Percentiles rank a stretch among this genome's conserved stretches.
phyloP scores from a whole-genome alignment of 1,284 basidiomycete genomes.

The Peniophora sp. region DNA sequence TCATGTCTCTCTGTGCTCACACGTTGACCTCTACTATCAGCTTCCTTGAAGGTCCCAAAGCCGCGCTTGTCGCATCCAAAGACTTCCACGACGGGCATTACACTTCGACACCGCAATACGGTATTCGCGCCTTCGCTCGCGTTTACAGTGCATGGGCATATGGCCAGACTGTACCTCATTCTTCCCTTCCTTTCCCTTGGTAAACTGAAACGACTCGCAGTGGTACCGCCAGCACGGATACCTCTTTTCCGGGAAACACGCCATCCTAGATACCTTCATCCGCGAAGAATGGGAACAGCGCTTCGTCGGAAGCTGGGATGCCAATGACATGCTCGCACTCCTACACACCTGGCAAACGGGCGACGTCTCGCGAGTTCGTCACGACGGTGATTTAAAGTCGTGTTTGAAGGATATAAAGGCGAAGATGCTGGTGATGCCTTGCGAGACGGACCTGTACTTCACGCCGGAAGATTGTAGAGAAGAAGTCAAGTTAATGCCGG shows the following conservation, averaged over 20 bases:
- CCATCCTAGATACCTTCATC: constrained; percentile 39
- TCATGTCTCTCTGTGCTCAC: background rate
- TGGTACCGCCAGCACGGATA: constrained; percentile 50
- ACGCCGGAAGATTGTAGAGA: constrained; percentile 51
- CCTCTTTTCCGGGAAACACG: constrained; percentile 28
- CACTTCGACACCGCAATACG: constrained; percentile 35
- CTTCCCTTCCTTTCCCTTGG: background rate
- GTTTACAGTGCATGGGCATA: constrained; percentile 58
- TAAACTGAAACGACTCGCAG: constrained; percentile 11
- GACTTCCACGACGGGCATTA: constrained; percentile 53
- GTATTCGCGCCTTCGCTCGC: constrained; percentile 47
- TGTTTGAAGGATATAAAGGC: constrained; percentile 24
- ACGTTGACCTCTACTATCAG: constrained; percentile 23
- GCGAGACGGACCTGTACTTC: constrained; percentile 54
- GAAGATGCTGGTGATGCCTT: constrained; percentile 49
- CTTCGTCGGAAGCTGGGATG: constrained; percentile 27
- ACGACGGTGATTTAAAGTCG: constrained; percentile 14
- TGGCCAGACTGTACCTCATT: constrained; percentile 35
- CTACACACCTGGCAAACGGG: constrained; percentile 31
- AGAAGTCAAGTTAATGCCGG: constrained; percentile 29
- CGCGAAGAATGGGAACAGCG: constrained; percentile 28
- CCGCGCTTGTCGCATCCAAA: constrained; percentile 45
- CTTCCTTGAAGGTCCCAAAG: constrained; percentile 54
- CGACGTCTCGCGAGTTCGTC: constrained; percentile 25
- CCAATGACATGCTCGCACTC: constrained; percentile 30